Percentiles rank a stretch among this genome's conserved stretches.
phyloP scores from a whole-genome alignment of 805 yeast species.

The Candida railenensis region DNA sequence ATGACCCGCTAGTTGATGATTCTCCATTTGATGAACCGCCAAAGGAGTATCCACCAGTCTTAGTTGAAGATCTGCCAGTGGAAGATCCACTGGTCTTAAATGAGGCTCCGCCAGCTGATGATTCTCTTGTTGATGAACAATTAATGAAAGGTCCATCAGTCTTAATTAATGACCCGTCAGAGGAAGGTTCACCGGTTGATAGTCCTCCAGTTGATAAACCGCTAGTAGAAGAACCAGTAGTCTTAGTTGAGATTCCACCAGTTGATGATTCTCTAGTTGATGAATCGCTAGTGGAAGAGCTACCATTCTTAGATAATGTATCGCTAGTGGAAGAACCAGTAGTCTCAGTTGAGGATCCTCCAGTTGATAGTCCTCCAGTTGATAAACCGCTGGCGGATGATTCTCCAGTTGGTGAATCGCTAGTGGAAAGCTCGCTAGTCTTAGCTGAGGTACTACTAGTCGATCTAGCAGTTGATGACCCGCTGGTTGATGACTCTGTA shows the following conservation, averaged over 20 bases:
- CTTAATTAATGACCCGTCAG: slow-evolving; percentile 1
- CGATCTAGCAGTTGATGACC: too few relatives aligned
- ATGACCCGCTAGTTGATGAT: too few relatives aligned
- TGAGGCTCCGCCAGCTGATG: too few relatives aligned
- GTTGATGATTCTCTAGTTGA: slow-evolving; percentile 4
- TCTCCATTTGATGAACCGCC: background rate
- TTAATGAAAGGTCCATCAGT: background rate
- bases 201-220: background rate
- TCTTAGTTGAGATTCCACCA: slow-evolving; percentile 4
- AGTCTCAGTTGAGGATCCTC: background rate
- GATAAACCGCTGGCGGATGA: background rate
- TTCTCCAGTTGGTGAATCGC: background rate
- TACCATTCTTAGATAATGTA: background rate
- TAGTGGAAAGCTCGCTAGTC: background rate
- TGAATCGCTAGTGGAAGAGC: slow-evolving; percentile 4
- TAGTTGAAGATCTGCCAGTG: background rate
- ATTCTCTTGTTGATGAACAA: too few relatives aligned
- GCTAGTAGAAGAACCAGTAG: slow-evolving; percentile 1
- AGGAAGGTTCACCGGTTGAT: background rate
- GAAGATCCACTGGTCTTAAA: background rate
- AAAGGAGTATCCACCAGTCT: background rate
- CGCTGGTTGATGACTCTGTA: background rate
- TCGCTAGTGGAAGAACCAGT: background rate
- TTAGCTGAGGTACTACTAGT: background rate
- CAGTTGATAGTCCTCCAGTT: too few relatives aligned